Conservation (phyloP, 164 flowering plant species). For the Macadamia integrifolia region DNA sequence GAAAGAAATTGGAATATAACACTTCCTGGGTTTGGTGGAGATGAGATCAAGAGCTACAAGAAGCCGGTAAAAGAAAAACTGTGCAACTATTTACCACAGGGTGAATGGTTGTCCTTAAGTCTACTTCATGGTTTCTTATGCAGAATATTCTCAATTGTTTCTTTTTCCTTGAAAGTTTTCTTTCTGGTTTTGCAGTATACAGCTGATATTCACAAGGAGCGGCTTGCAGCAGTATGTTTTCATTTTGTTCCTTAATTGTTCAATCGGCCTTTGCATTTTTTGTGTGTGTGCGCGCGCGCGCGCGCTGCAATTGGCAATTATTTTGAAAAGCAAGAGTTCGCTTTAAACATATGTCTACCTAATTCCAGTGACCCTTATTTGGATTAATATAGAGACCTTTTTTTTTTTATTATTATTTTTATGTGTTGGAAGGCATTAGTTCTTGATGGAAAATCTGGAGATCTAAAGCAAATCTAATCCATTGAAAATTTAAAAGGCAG, state of each 20-base stretch:
- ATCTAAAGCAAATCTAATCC: too few species aligned
- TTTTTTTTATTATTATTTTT: too few species aligned
- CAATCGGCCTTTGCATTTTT: background rate
- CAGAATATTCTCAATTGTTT: constrained; percentile 8
- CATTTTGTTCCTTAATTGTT: background rate
- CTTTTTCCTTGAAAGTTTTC: constrained; percentile 1
- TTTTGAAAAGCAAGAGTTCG: background rate
- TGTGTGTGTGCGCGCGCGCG: background rate
- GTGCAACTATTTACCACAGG: background rate
- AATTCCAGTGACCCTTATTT: too few species aligned
- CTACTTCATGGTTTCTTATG: background rate
- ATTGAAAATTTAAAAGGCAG: too few species aligned
- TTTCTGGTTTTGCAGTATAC: constrained; percentile 36
- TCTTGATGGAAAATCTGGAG: too few species aligned
- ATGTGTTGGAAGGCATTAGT: too few species aligned
- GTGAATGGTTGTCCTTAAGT: background rate
- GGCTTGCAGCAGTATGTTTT: constrained; percentile 64
- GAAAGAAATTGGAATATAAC: constrained; percentile 94
- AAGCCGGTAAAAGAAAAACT: constrained; percentile 52
- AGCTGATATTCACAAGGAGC: constrained; percentile 70
- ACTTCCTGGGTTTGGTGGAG: constrained; percentile 88
- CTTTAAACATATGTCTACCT: too few species aligned
- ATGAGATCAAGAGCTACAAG: constrained; percentile 77
- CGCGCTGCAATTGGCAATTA: background rate
- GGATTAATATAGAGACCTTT: too few species aligned